These are phyloP conservation scores for Aspergillus amoenus DNA, from an alignment of 2,329 filamentous ascomycete species.

Conservation along the genomic window DNA sequence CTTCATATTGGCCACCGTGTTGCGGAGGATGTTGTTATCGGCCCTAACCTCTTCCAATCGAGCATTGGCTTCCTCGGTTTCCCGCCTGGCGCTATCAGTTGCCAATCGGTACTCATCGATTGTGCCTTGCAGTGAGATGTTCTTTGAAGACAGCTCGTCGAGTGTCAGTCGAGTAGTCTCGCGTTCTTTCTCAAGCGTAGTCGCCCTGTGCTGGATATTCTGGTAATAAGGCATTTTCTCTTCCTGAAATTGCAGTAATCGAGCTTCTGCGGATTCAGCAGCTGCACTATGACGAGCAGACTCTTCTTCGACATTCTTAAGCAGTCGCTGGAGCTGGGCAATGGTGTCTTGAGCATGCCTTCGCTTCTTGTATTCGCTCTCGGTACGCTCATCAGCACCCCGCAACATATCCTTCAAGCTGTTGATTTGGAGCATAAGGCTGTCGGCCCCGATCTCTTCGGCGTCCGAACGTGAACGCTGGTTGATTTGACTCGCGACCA, in stretches of 20 bases:
- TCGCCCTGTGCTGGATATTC: constrained; percentile 62
- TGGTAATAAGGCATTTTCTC: constrained; percentile 69
- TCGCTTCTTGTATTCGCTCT: constrained; percentile 63
- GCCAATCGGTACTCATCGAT: constrained; percentile 64
- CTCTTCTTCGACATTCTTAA: constrained; percentile 64
- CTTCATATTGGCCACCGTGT: constrained; percentile 70
- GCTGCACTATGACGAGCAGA: constrained; percentile 47
- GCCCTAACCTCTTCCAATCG: constrained; percentile 51
- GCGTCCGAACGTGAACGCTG: constrained; percentile 52
- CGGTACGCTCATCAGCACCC: constrained; percentile 61
- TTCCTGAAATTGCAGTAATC: constrained; percentile 64
- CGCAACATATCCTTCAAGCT: constrained; percentile 70
- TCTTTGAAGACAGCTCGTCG: constrained; percentile 57
- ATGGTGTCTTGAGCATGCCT: constrained; percentile 70
- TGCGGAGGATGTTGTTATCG: constrained; percentile 72
- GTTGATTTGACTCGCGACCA: constrained; percentile 59
- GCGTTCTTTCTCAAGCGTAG: constrained; percentile 69
- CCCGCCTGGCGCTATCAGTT: constrained; percentile 58
- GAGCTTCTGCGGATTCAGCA: constrained; percentile 64
- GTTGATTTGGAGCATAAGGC: constrained; percentile 57
- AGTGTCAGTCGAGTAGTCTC: constrained; percentile 54
- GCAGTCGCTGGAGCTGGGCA: constrained; percentile 68
- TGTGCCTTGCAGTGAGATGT: constrained; percentile 60
- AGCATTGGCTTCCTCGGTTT: constrained; percentile 54
- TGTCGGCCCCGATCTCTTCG: constrained; percentile 51